Percentiles rank a stretch among this genome's conserved stretches.
These are phyloP conservation scores for Phaeotremella fagi DNA, from an alignment of 768 basidiomycete species.

Conservation along the genomic window DNA sequence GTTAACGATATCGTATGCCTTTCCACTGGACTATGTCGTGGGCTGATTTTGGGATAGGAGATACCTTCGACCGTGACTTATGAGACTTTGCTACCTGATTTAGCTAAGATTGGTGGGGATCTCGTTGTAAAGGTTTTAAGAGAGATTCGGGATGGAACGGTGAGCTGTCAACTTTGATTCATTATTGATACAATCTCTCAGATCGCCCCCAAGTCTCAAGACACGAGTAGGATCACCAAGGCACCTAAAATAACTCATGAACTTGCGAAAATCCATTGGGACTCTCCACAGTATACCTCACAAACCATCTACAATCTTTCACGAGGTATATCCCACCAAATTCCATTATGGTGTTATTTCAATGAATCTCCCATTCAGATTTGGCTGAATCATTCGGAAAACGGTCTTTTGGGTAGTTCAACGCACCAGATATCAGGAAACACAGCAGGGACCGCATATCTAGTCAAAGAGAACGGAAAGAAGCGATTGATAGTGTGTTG, in stretches of 20 bases:
- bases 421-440: not conserved
- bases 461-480: constrained; percentile 10
- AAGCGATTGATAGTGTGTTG: constrained; percentile 57
- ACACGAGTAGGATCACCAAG: constrained; percentile 48
- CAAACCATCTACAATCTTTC: constrained; percentile 56
- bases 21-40: no score
- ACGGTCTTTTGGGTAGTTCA: no score
- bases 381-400: no score
- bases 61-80: constrained; percentile 58
- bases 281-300: constrained; percentile 54
- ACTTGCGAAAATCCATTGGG: constrained; percentile 59
- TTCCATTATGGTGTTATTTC: constrained; percentile 30
- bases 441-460: constrained; percentile 3
- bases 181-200: constrained; percentile 41
- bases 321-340: constrained; percentile 68
- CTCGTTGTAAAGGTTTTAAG: constrained; percentile 68
- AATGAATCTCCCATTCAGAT: constrained; percentile 52
- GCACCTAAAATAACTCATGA: constrained; percentile 61
- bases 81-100: constrained; percentile 54
- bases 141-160: constrained; percentile 59
- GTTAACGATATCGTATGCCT: constrained; percentile 57
- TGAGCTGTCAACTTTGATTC: constrained; percentile 37
- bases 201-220: constrained; percentile 57
- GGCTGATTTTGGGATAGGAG: constrained; percentile 49
- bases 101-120: constrained; percentile 64